Base-by-base conservation (phyloP, 1,284 basidiomycete species). In the Tetrapyrgos nigripes region DNA sequence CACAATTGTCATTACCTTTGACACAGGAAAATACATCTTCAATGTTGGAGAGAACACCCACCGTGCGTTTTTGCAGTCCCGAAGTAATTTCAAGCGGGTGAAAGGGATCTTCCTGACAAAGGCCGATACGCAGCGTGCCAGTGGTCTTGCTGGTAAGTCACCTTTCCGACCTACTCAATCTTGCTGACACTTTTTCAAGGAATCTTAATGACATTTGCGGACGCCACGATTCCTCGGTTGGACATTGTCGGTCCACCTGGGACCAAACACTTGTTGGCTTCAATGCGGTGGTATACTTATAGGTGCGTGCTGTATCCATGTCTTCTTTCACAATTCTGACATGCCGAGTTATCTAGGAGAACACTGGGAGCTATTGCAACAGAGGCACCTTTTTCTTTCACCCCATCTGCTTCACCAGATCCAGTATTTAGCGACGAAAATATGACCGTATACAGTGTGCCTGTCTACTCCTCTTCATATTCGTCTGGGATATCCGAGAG, bases 11-110 rank as follows among this genome's bases (percentile, higher is more conserved):
- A 75, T 96, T 58, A 80, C 84, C 4, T 93, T 94, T 68, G 90
- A 93, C 66, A 81, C 85, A 50, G 87, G 83, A 6, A 90, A 92
- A 67, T 96, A 95, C 66, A 79, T 96, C 52, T 94, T 97, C 80
- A 96, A 96, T 73, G 87, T 82, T 2, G 88, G 92, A 4, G 94
- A 97, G 71, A 92, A 91, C 56, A 89, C 89, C 0, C 88, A 88
- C 51, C 79, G 95, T 31, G 76, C 88, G 0, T 90, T 91, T 66
- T 74, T 88, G 6, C 89, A 95, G 74, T 87, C 86, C 63, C 78
- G 78, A 59, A 74, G 82, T 35, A 84, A 84, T 46, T 86, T 89
- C 80, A 84, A 81, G 66, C 87, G 84, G 57, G 79, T 89, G 2
- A 83, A 82, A 49, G 89, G 81, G 1, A 65, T 96, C 13, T 96